These are phyloP conservation scores for Phlyctochytrium planicorne DNA, from an alignment of 192 early-diverging fungal species.

Conservation along the genomic window DNA sequence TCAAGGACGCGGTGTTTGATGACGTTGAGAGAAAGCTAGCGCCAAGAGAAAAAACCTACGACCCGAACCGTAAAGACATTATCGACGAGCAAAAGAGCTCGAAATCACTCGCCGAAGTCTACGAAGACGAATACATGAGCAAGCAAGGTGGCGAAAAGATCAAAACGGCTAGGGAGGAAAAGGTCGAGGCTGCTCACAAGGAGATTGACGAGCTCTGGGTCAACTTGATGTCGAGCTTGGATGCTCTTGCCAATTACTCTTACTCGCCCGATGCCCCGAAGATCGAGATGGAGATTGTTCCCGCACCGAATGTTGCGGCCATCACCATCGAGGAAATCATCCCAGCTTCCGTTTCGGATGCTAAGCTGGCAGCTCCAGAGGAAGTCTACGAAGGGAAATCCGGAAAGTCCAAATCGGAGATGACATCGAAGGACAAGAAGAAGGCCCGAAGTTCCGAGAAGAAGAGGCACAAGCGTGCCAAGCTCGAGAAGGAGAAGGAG, in stretches of 20 bases:
- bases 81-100: constrained; percentile 82
- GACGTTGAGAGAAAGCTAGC: constrained; percentile 84
- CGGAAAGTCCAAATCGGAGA: constrained; percentile 77
- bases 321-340: constrained; percentile 95
- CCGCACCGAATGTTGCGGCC: constrained; percentile 67
- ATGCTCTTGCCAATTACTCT: constrained; percentile 93
- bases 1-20: constrained; percentile 85
- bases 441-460: constrained; percentile 67
- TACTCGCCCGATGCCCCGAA: constrained; percentile 78
- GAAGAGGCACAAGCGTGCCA: constrained; percentile 63
- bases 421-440: constrained; percentile 75
- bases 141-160: constrained; percentile 28
- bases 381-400: constrained; percentile 82
- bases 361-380: constrained; percentile 80
- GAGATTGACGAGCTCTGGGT: constrained; percentile 78
- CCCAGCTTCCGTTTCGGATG: constrained; percentile 80
- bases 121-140: constrained; percentile 86
- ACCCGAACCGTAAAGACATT: constrained; percentile 69
- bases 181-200: constrained; percentile 72
- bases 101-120: constrained; percentile 87
- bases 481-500: constrained; percentile 37
- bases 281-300: constrained; percentile 72
- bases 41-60: constrained; percentile 62
- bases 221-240: constrained; percentile 78
- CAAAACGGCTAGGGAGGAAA: constrained; percentile 75